Base-by-base conservation (phyloP, 306 rosid species). In the Fragaria iinumae region DNA sequence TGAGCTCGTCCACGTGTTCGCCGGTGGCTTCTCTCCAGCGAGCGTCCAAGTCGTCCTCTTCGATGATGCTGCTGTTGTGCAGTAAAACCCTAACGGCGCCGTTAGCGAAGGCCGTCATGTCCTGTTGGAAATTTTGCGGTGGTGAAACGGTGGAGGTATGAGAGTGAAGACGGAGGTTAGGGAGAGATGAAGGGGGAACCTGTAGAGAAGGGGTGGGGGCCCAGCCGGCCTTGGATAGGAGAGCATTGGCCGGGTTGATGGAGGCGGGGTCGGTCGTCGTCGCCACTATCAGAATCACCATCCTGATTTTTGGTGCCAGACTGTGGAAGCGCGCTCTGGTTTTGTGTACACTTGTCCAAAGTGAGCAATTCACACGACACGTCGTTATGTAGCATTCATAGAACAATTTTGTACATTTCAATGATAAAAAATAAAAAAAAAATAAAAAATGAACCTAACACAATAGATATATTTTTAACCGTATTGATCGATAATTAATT, bases 231-330 rank as follows among this genome's bases (percentile, higher is more conserved):
- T 87, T 86, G 75, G 91, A 81, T 47, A 95, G 81, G 9, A 95
- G 91, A 39, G 83, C 91, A n/a, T 86, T 86, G 53, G 92, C 93
- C 0, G 98, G 99, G 89, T 95, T 92, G 83, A 95, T 73, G 14
- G 99, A 95, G 34, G 97, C 98, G 2, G 93, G 97, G 80, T 95
- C 99, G 25, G 81, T 39, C 4, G 87, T 87, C 38, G 99, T 95
- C 50, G 99, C 97, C 47, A 92, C 97, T 2, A 95, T 48, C 63
- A 95, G 86, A 44, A 82, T 57, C 91, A 90, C 97, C 99, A 95
- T 83, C 47, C 69, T 21, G 41, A 23, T 16, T 57, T 41, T 44
- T 25, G 23, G 43, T 71, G 45, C 39, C 53, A 23, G 23, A 48
- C 43, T 32, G 25, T 32, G 25, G 8, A 39, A 5, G 21, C 21